These are phyloP conservation scores for Diphasiastrum complanatum DNA, from an alignment of 83 land plant species.

Conservation along the genomic window DNA sequence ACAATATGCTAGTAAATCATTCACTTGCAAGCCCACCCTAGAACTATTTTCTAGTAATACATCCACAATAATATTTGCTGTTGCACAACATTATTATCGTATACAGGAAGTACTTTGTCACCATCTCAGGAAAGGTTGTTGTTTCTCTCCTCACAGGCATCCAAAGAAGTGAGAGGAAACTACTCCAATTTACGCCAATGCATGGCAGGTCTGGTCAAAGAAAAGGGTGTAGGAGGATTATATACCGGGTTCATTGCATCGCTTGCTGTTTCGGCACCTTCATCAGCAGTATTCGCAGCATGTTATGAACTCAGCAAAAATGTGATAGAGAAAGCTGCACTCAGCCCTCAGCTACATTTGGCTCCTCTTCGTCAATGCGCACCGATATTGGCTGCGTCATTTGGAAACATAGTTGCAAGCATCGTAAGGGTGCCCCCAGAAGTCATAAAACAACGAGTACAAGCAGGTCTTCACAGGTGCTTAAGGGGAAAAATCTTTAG, in stretches of 20 bases:
- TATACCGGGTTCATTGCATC: conserved; percentile 21
- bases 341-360: neutral
- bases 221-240: conserved; percentile 6
- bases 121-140: too few relatives aligned
- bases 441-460: conserved; percentile 25
- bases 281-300: conserved; percentile 21
- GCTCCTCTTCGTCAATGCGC: conserved; percentile 8
- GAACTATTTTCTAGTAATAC: too few relatives aligned
- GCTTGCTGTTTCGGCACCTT: conserved; percentile 22
- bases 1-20: too few relatives aligned
- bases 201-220: conserved; percentile 16
- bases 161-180: conserved; percentile 15
- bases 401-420: conserved; percentile 17
- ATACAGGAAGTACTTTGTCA: too few relatives aligned
- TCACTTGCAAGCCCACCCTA: too few relatives aligned
- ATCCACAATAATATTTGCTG: too few relatives aligned
- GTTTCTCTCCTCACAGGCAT: too few relatives aligned
- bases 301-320: conserved; percentile 16
- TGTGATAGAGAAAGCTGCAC: conserved; percentile 4
- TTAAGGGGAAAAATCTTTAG: too few relatives aligned
- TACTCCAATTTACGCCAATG: conserved; percentile 17
- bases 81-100: too few relatives aligned
- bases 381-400: conserved; percentile 12
- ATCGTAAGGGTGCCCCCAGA: conserved; percentile 22
- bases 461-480: conserved; percentile 18